Base-by-base conservation (phyloP, 2,329 filamentous ascomycete genomes). In the Hirsutella minnesotensis region DNA sequence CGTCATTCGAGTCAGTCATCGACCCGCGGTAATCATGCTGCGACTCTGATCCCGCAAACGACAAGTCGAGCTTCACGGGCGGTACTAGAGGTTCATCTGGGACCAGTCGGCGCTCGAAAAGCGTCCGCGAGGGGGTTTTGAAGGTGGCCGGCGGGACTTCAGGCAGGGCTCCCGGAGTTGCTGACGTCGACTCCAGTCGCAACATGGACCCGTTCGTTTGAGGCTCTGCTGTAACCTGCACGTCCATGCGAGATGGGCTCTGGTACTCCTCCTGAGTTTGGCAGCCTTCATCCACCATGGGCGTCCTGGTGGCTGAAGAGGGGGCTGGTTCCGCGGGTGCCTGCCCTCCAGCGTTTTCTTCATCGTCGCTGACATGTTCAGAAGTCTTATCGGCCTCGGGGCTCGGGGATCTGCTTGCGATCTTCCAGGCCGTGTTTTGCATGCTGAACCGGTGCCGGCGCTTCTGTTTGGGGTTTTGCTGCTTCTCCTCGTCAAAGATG, bases 371-470 rank as follows among this genome's bases (percentile, higher is more conserved):
- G 12, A 51, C 48, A 9, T 57, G 53, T 10, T 57, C 53, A 1
- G 46, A 46, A 19, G 46, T 43, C 5, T 59, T 47, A 33, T 71
- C 62, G 29, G 68, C 71, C 53, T 82, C 75, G 3, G 86, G 84
- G 41, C 81, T 89, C 8, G 78, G 79, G 1, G 84, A 83, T 44
- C 77, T 73, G 53, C 81, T 83, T 19, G 72, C 70, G 53, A 89
- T 83, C 48, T 75, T 80, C 90, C 90, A 95, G 22, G 76, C 69
- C 24, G 69, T 74, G 53, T 78, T 81, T 41, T 77, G 69, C 47
- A 80, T 69, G 45, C 80, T 76, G 59, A 84, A 83, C 37, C 79
- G 78, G 8, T 81, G 78, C 43, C 77, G 74, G 61, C 89, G 94
- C 47, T 77, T 79, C 3, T 43, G 43, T 24, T 54, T 57, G 38